Percentiles rank a stretch among this genome's conserved stretches.
These are phyloP conservation scores for Tilletia walkeri DNA, from an alignment of 1,284 basidiomycete species.

Conservation along the genomic window DNA sequence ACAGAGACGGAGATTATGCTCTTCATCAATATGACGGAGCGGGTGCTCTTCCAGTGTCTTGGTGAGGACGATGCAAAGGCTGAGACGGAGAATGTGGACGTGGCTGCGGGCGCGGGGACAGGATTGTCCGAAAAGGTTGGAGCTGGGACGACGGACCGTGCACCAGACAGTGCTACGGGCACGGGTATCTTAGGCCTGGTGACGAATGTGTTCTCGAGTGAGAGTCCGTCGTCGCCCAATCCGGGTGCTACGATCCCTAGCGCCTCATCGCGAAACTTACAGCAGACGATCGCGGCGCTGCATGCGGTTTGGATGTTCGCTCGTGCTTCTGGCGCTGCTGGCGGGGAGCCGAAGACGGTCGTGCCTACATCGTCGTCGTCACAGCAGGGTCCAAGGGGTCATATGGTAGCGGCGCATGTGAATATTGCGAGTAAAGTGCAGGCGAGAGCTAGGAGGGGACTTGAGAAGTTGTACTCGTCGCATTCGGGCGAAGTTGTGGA, in stretches of 20 bases:
- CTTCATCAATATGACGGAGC: slow-evolving; percentile 41
- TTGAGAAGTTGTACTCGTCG: slow-evolving; percentile 9
- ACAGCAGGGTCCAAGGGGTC: not conserved
- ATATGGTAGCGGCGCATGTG: not conserved
- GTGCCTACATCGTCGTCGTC: not conserved
- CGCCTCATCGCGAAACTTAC: not conserved
- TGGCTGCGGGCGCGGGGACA: not conserved
- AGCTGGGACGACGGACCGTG: not conserved
- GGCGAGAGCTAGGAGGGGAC: not conserved
- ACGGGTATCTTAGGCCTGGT: slow-evolving; percentile 57
- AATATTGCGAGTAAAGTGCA: slow-evolving; percentile 12
- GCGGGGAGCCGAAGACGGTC: too few relatives aligned
- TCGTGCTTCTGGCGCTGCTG: not conserved
- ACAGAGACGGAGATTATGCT: slow-evolving; percentile 37
- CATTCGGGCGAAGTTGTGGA: not conserved
- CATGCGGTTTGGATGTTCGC: slow-evolving; percentile 11
- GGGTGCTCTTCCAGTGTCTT: slow-evolving; percentile 29
- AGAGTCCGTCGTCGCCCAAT: not conserved
- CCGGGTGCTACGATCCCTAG: not conserved
- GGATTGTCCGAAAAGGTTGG: not conserved
- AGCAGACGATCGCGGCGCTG: slow-evolving; percentile 11
- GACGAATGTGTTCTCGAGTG: slow-evolving; percentile 14
- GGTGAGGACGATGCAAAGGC: slow-evolving; percentile 22
- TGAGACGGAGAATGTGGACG: slow-evolving; percentile 16
- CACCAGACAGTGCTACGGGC: not conserved